A percentile compares a stretch with the other conserved stretches of the same genome.
These are phyloP conservation scores for Kwoniella botswanensis DNA, from an alignment of 768 basidiomycete genomes.

Conservation along the genomic window DNA sequence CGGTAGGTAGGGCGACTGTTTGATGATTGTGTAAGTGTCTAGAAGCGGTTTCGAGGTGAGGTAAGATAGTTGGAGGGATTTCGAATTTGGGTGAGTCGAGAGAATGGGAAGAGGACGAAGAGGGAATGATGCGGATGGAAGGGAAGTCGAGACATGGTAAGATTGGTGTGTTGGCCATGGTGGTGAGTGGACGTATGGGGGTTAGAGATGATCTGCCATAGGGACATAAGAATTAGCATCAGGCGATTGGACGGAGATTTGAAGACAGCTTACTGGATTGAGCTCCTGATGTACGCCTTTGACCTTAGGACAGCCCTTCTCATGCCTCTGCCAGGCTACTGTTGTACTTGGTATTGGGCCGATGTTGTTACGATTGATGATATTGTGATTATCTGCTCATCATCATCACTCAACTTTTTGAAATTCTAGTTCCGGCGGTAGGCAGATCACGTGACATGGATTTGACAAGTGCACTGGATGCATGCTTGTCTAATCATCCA, in stretches of 20 bases:
- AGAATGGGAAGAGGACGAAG: conserved; percentile 32
- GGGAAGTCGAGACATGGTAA: conserved; percentile 38
- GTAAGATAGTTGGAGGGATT: conserved; percentile 32
- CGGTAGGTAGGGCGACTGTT: conserved; percentile 85
- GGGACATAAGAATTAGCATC: not conserved
- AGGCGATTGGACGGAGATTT: not conserved
- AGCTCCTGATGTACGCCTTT: not conserved
- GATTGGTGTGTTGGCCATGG: conserved; percentile 44
- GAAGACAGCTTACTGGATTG: not conserved
- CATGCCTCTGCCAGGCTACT: conserved; percentile 5
- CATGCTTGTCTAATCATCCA: not conserved
- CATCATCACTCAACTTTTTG: not conserved
- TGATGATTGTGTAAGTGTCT: conserved; percentile 45
- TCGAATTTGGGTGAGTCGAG: conserved; percentile 40
- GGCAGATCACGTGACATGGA: conserved; percentile 7
- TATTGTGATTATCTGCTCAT: not conserved
- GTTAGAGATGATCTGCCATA: not conserved
- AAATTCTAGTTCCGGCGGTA: conserved; percentile 26
- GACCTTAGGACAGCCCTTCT: not conserved
- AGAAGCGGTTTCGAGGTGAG: conserved; percentile 42
- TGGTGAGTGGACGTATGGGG: not conserved
- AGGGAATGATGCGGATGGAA: conserved; percentile 32
- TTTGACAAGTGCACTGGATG: not conserved
- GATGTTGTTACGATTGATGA: not conserved
- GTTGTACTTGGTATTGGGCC: not conserved